Evolutionary conservation across 2,329 filamentous ascomycete species (phyloP).

Genomic region (Orbilia ellipsospora): DNA sequence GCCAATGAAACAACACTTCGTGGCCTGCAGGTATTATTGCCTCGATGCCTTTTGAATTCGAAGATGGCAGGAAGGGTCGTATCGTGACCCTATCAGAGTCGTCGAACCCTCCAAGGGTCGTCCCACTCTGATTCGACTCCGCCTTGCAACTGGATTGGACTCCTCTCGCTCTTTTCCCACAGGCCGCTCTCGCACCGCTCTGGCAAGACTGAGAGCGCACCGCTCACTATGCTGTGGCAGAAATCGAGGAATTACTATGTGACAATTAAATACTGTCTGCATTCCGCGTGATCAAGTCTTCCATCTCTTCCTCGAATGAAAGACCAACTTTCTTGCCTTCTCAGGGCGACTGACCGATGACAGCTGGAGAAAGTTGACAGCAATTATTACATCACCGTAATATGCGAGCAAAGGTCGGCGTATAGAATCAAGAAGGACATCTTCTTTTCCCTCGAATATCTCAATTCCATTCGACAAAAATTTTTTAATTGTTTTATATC

Average conservation of each 20-base stretch:
- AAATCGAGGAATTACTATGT: constrained; percentile 31
- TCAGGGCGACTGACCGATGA: constrained; percentile 54
- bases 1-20: constrained; percentile 55
- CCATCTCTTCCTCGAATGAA: constrained; percentile 55
- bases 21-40: constrained; percentile 55
- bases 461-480: constrained; percentile 18
- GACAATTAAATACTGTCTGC: constrained; percentile 55
- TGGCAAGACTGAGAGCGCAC: neutral
- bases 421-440: constrained; percentile 39
- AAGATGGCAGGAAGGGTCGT: constrained; percentile 41
- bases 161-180: constrained; percentile 10
- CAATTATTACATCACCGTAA: constrained; percentile 55
- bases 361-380: constrained; percentile 53
- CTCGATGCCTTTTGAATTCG: constrained; percentile 39
- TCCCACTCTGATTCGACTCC: constrained; percentile 56
- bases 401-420: constrained; percentile 20
- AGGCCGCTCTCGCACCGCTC: too few species aligned
- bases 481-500: constrained; percentile 10
- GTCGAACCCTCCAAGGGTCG: constrained; percentile 51
- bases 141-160: constrained; percentile 28
- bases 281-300: constrained; percentile 53
- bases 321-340: constrained; percentile 44
- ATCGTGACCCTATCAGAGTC: constrained; percentile 53
- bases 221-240: neutral
- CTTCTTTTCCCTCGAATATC: constrained; percentile 25